Conservation (phyloP, 2,329 filamentous ascomycete genomes). For the Ceratocystis variospora region DNA sequence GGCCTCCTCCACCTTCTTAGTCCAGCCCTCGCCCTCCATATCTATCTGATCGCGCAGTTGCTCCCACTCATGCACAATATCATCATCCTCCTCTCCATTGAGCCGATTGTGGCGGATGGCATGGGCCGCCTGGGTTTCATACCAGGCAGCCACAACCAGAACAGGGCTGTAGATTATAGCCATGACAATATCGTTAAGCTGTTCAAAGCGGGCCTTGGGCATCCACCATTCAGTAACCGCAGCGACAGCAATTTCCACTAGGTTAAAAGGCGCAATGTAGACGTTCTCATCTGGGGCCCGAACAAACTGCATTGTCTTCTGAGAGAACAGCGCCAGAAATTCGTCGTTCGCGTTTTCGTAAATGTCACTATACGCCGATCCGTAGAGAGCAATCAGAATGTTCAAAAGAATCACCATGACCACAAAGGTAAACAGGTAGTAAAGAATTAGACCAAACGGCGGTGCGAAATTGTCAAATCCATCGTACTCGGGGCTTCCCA, state of each 20-base stretch:
- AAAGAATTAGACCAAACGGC: slow-evolving; percentile 86
- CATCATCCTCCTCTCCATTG: slow-evolving; percentile 77
- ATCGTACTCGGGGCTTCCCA: slow-evolving; percentile 80
- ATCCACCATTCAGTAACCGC: slow-evolving; percentile 93
- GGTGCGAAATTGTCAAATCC: slow-evolving; percentile 84
- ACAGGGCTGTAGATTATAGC: slow-evolving; percentile 70
- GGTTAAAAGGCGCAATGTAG: slow-evolving; percentile 89
- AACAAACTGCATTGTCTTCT: slow-evolving; percentile 94
- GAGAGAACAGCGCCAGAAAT: slow-evolving; percentile 81
- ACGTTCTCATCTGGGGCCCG: slow-evolving; percentile 96
- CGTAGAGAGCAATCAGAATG: slow-evolving; percentile 93
- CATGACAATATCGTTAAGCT: slow-evolving; percentile 83
- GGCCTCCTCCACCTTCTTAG: slow-evolving; percentile 59
- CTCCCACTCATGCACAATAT: slow-evolving; percentile 86
- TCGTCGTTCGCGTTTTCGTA: slow-evolving; percentile 89
- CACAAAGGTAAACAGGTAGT: slow-evolving; percentile 95
- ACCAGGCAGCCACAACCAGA: slow-evolving; percentile 60
- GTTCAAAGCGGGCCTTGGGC: slow-evolving; percentile 55
- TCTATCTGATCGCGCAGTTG: slow-evolving; percentile 58
- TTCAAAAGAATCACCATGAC: slow-evolving; percentile 90
- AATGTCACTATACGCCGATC: slow-evolving; percentile 89
- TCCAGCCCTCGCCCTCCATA: slow-evolving; percentile 75
- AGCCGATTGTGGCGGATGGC: slow-evolving; percentile 59
- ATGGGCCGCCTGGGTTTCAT: slow-evolving; percentile 53
- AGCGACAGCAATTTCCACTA: slow-evolving; percentile 73